phyloP scores from a whole-genome alignment of 2,329 filamentous ascomycete species.

The Aspergillus quadricinctus region DNA sequence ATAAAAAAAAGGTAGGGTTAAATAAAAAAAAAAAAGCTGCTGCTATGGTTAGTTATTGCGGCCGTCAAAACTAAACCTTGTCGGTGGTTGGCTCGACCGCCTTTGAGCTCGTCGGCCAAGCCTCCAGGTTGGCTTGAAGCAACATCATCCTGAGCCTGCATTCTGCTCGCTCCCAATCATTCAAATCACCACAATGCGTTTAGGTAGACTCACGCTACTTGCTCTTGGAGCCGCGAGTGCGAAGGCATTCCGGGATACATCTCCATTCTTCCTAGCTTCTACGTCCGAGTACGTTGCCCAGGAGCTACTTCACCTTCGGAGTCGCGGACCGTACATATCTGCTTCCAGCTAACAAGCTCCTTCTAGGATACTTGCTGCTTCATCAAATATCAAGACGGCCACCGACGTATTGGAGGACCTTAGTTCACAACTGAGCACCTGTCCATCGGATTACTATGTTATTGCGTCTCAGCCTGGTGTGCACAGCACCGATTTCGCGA shows the following conservation, averaged over 20 bases:
- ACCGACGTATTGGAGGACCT: conserved; percentile 41
- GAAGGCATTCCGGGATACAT: conserved; percentile 77
- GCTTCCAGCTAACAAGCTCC: conserved; percentile 22
- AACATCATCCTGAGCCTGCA: conserved; percentile 13
- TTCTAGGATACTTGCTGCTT: conserved; percentile 36
- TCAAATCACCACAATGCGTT: conserved; percentile 37
- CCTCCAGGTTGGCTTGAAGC: conserved; percentile 14
- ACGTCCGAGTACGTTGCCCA: conserved; percentile 64
- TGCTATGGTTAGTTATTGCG: conserved; percentile 4
- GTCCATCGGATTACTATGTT: conserved; percentile 72
- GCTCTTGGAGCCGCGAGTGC: conserved; percentile 55
- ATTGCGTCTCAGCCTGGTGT: conserved; percentile 74
- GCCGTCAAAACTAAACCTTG: conserved; percentile 23
- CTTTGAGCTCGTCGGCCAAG: conserved; percentile 26
- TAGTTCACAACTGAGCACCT: conserved; percentile 52
- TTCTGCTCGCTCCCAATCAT: conserved; percentile 10
- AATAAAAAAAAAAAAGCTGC: neutral
- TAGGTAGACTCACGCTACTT: conserved; percentile 41
- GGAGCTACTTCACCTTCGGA: conserved; percentile 4
- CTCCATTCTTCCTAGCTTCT: conserved; percentile 85
- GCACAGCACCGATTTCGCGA: conserved; percentile 63
- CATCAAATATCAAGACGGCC: conserved; percentile 42
- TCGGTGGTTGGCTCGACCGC: conserved; percentile 31
- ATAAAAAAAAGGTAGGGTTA: conserved; percentile 6
- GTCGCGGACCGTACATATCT: neutral